phyloP scores from a whole-genome alignment of 2,329 filamentous ascomycete species.

The Massarina eburnea region DNA sequence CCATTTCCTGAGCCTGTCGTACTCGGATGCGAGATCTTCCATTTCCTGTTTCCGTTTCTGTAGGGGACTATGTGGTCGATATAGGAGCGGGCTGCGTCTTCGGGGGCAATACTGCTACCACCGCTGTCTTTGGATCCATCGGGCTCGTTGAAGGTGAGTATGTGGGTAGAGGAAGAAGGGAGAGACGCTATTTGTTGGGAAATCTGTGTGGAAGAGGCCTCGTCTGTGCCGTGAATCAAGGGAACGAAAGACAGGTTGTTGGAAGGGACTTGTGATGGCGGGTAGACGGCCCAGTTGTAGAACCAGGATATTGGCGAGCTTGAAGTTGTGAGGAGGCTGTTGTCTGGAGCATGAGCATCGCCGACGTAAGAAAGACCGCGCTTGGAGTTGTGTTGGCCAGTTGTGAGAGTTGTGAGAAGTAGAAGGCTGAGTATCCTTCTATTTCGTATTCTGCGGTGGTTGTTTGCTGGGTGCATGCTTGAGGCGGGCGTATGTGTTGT shows the following conservation, averaged over 20 bases:
- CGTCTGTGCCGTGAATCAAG: slow-evolving; percentile 71
- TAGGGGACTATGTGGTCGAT: slow-evolving; percentile 72
- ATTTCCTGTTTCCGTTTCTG: slow-evolving; percentile 58
- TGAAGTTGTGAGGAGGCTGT: slow-evolving; percentile 64
- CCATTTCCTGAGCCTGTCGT: slow-evolving; percentile 65
- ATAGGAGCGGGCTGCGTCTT: slow-evolving; percentile 68
- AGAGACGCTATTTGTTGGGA: slow-evolving; percentile 62
- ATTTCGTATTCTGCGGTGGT: neutral
- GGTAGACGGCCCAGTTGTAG: slow-evolving; percentile 70
- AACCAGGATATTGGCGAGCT: slow-evolving; percentile 75
- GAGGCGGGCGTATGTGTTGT: neutral
- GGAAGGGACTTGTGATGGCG: slow-evolving; percentile 56
- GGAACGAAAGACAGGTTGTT: slow-evolving; percentile 71
- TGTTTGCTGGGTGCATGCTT: neutral
- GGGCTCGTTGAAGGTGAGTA: slow-evolving; percentile 79
- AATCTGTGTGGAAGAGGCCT: slow-evolving; percentile 47
- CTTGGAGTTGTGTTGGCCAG: slow-evolving; percentile 49
- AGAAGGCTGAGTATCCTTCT: neutral
- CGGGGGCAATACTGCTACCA: slow-evolving; percentile 65
- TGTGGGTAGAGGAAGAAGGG: slow-evolving; percentile 63
- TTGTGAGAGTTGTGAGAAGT: neutral
- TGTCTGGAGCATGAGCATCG: slow-evolving; percentile 56
- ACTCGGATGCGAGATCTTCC: slow-evolving; percentile 67
- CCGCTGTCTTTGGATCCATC: slow-evolving; percentile 61
- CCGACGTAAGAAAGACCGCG: slow-evolving; percentile 73